phyloP scores from a whole-genome alignment of 768 basidiomycete genomes.

The Termitomyces sp. region DNA sequence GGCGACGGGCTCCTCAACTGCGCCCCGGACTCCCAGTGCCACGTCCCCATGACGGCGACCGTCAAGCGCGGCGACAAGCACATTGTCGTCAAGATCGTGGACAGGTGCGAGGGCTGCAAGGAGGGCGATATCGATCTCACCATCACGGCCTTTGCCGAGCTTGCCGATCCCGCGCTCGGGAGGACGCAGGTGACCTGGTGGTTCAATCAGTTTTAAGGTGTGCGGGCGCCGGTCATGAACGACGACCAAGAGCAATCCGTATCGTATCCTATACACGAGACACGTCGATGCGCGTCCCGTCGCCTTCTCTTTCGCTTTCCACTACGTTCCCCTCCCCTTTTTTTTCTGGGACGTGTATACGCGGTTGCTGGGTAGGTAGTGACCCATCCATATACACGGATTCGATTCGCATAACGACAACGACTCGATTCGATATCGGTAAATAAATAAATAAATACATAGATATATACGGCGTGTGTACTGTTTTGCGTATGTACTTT shows the following conservation, averaged over 20 bases:
- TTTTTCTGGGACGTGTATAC: neutral
- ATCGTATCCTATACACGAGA: neutral
- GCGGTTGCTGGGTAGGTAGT: neutral
- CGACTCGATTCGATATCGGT: too few species aligned
- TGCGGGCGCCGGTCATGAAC: neutral
- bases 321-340: too few species aligned
- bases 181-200: constrained; percentile 31
- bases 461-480: too few species aligned
- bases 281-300: neutral
- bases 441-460: too few species aligned
- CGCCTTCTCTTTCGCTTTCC: neutral
- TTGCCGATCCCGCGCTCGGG: constrained; percentile 20
- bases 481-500: too few species aligned
- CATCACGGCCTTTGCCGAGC: constrained; percentile 19
- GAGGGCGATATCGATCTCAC: constrained; percentile 24
- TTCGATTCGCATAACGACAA: too few species aligned
- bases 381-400: too few species aligned
- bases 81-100: constrained; percentile 35
- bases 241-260: neutral
- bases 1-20: constrained; percentile 24
- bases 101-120: constrained; percentile 45
- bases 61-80: constrained; percentile 24
- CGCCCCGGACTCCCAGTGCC: constrained; percentile 12
- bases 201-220: constrained; percentile 23
- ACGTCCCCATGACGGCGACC: constrained; percentile 19